Base-by-base conservation (phyloP, 129 eudicot genomes). In the Oenanthe sinensis region DNA sequence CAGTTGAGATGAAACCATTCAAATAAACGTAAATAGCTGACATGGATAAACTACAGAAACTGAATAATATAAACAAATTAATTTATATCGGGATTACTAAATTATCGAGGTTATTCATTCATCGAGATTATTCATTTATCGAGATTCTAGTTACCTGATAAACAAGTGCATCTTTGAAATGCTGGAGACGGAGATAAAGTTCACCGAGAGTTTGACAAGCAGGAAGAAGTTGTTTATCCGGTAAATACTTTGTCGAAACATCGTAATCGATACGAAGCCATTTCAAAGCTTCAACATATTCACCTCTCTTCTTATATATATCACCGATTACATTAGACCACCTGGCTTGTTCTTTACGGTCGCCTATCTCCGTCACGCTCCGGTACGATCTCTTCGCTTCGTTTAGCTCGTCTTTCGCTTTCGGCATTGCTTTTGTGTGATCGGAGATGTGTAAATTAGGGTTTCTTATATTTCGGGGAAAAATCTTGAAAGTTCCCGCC, bases 311-410 rank as follows among this genome's bases (percentile, higher is more conserved):
- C 87, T 92, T 96, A 14, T 84, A 82, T 0, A 96, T 85, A 78
- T 96, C 87, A n/a, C 97, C 99, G 83, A 96, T 89, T 46, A 90
- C 86, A 71, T 96, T 96, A 15, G 99, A 96, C 97, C 97, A 96
- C 81, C 97, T 71, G 47, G 99, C 99, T 44, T 96, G 88, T 84
- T 96, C 99, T 81, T 79, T 83, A 5, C 88, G 90, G 74, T 92
- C 87, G 14, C 97, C 99, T 72, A 86, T 77, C 85, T 85, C 90
- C 63, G 97, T 96, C 55, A 81, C 81, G 12, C 19, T 69, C 46
- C 92, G 84, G 81, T 87, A 67, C 42, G 42, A 36, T 6, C 20
- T 67, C 16, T 14, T 67, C 10, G 72, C 72, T 8, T 28, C 43
- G 43, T 2, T 0, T 0, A 86, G 8, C 45, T 91, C 91, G 75